A percentile compares a stretch with the other conserved stretches of the same genome.
Conservation (phyloP, 202 grass and related monocot species). For the Elaeis oleifera region DNA sequence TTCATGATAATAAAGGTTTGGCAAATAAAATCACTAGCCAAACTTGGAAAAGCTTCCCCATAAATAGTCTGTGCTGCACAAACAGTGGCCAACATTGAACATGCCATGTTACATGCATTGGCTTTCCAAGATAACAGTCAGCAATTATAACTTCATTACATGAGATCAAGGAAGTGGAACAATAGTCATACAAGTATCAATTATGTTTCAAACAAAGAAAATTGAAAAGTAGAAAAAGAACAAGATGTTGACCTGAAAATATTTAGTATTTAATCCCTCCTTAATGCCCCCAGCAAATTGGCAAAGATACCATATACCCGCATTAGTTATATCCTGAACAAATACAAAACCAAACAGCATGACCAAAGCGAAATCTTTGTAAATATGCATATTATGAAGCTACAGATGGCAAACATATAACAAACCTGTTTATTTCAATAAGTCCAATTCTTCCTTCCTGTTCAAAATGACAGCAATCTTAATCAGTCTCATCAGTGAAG, state of each 20-base stretch:
- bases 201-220: neutral
- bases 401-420: slow-evolving; percentile 3
- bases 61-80: neutral
- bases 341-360: slow-evolving; percentile 14
- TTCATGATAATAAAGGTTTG: slow-evolving; percentile 4
- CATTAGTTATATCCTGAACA: slow-evolving; percentile 75
- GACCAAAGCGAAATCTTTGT: neutral
- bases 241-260: slow-evolving; percentile 47
- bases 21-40: neutral
- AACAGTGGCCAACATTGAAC: too few species aligned
- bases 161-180: neutral
- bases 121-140: too few species aligned
- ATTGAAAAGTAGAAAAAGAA: neutral
- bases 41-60: neutral
- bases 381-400: neutral
- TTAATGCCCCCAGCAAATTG: slow-evolving; percentile 82
- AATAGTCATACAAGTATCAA: neutral
- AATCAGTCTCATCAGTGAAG: too few species aligned
- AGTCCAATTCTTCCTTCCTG: slow-evolving; percentile 88
- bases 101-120: too few species aligned
- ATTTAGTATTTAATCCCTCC: slow-evolving; percentile 71
- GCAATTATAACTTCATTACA: slow-evolving; percentile 1
- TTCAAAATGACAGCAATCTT: slow-evolving; percentile 10
- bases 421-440: slow-evolving; percentile 91
- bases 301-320: slow-evolving; percentile 90